Percentiles rank a stretch among this genome's conserved stretches.
phyloP scores from a whole-genome alignment of 345 rosid genomes.

The Balakata baccata region DNA sequence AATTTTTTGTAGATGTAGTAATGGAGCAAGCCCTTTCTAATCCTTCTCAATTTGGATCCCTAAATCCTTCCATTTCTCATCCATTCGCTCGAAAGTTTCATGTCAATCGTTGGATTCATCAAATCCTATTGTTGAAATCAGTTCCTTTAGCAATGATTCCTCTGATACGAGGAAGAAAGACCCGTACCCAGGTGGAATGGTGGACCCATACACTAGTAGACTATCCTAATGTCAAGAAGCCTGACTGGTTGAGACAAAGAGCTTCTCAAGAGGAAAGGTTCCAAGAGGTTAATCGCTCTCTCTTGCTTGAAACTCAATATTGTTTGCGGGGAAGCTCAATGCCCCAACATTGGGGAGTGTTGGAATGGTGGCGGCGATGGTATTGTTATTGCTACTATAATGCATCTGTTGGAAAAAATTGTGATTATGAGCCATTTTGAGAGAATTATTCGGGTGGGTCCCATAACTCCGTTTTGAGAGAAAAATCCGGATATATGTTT shows the following conservation, averaged over 20 bases:
- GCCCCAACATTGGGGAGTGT: constrained; percentile 98
- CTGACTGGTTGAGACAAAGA: constrained; percentile 84
- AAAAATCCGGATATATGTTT: no score
- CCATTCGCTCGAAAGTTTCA: constrained; percentile 26
- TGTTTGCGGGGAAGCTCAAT: constrained; percentile 96
- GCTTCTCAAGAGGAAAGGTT: constrained; percentile 85
- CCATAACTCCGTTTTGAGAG: no score
- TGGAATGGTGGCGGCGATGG: constrained; percentile 99
- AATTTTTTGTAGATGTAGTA: no score
- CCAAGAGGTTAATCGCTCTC: constrained; percentile 71
- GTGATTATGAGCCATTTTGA: no score
- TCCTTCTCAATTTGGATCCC: neutral
- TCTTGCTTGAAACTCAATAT: constrained; percentile 79
- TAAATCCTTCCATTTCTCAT: neutral
- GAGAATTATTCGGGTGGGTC: no score
- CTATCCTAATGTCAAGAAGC: constrained; percentile 83
- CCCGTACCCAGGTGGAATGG: constrained; percentile 50
- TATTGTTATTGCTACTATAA: constrained; percentile 88
- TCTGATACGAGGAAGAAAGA: constrained; percentile 21
- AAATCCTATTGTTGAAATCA: no score
- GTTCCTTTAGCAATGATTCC: constrained; percentile 3
- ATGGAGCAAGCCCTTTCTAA: constrained; percentile 11
- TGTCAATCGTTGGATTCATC: constrained; percentile 35
- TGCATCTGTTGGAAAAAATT: no score
- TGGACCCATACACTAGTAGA: constrained; percentile 77